Evolutionary conservation across 345 rosid genomes (phyloP).

Genomic region (Gossypium rotundifolium): DNA sequence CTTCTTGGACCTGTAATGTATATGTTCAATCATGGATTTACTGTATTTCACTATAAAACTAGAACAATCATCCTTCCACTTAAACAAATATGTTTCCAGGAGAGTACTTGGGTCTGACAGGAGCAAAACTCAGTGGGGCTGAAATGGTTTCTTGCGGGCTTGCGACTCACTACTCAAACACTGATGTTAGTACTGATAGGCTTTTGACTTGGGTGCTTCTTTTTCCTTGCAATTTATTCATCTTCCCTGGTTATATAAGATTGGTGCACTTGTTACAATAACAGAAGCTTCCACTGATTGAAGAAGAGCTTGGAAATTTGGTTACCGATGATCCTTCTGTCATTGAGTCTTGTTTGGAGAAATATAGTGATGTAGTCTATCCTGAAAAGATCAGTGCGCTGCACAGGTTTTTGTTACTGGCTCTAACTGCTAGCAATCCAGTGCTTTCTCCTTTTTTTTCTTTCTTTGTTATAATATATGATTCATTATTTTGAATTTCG

Average conservation of each 20-base stretch:
- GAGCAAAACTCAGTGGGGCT: slow-evolving; percentile 75
- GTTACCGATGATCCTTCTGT: slow-evolving; percentile 87
- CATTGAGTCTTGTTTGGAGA: slow-evolving; percentile 59
- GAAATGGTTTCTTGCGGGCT: slow-evolving; percentile 90
- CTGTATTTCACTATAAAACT: not conserved
- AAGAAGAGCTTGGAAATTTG: slow-evolving; percentile 60
- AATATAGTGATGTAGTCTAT: slow-evolving; percentile 48
- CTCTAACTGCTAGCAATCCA: not conserved
- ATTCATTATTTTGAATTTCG: not conserved
- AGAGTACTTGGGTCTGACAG: slow-evolving; percentile 80
- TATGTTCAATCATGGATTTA: not conserved
- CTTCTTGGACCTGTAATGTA: not conserved
- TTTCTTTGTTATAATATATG: not conserved
- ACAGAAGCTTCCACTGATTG: slow-evolving; percentile 62
- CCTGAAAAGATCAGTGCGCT: slow-evolving; percentile 66
- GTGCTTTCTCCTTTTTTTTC: not conserved
- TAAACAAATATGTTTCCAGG: slow-evolving; percentile 46
- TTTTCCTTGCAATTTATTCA: not conserved
- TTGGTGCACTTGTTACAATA: slow-evolving; percentile 1
- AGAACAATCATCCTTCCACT: not conserved
- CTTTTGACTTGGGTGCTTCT: not conserved
- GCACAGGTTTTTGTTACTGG: slow-evolving; percentile 43
- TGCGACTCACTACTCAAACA: slow-evolving; percentile 71
- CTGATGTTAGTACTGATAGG: slow-evolving; percentile 36
- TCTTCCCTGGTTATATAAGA: slow-evolving; percentile 10